These are phyloP conservation scores for Austropuccinia psidii DNA, from an alignment of 1,284 basidiomycete species.

Conservation along the genomic window DNA sequence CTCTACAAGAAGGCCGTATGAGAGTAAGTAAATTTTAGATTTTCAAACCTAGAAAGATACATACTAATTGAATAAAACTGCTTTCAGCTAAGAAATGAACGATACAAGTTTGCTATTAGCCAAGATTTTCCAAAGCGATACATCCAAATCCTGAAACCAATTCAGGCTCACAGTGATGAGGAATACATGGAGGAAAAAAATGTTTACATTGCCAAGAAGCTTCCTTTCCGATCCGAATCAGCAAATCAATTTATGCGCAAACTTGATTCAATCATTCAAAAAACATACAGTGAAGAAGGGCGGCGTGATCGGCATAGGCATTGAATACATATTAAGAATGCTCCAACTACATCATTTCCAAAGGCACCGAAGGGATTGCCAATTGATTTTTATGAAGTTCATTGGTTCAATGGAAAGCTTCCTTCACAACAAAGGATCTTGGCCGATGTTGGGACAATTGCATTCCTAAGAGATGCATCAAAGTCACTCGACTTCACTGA, in stretches of 20 bases:
- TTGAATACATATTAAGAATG: background rate
- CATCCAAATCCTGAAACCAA: background rate
- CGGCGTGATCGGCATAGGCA: too few species aligned
- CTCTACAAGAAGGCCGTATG: background rate
- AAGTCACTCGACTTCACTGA: background rate
- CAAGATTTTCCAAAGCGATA: constrained; percentile 2
- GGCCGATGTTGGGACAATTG: background rate
- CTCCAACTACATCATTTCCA: background rate
- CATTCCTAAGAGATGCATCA: background rate
- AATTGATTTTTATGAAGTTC: constrained; percentile 7
- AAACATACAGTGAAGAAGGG: too few species aligned
- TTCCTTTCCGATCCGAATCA: too few species aligned
- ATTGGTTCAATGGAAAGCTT: background rate
- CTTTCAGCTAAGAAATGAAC: background rate
- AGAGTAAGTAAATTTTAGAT: background rate
- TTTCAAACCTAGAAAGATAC: background rate
- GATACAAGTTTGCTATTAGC: constrained; percentile 7
- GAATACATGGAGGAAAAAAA: background rate
- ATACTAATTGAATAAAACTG: too few species aligned
- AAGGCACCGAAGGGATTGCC: constrained; percentile 3
- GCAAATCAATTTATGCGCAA: too few species aligned
- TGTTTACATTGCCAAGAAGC: background rate
- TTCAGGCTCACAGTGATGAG: constrained; percentile 14
- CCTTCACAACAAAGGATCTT: background rate
- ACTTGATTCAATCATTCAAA: too few species aligned